Base-by-base conservation (phyloP, 2,329 filamentous ascomycete genomes). In the Fusarium sp. region DNA sequence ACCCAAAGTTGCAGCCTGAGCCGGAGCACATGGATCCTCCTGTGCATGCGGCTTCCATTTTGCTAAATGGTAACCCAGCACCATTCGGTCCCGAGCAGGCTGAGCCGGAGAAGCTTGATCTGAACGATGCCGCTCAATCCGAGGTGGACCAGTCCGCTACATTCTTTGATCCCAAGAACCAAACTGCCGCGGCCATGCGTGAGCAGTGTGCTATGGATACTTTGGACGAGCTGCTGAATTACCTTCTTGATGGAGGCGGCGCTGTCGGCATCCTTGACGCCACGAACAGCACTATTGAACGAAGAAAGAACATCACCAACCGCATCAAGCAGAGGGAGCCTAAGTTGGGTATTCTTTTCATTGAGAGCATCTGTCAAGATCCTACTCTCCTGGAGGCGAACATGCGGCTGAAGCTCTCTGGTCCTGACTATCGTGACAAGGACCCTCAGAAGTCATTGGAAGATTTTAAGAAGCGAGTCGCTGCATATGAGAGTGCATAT, bases 211-310 rank as follows among this genome's bases (percentile, higher is more conserved):
- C 96, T 10, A 89, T 98, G 81, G 93, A 95, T 58, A 98, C 96
- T 2, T 84, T 98, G 56, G 94, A 99, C 77, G 96, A 99, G 79
- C 86, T 98, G 14, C 83, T 99, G 51, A 92, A 97, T 76, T 99
- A 97, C 81, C 91, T 99, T 16, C 86, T 98, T 38, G 86, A 91
- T 30, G 87, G 91, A 60, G 94, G 92, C 33, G 96, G 96, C 51
- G 93, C 95, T 35, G 94, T 98, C 15, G 96, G 96, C 41, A 98
- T 99, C 71, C 89, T 99, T 18, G 96, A 99, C 82, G 96, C 96
- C 13, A 99, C 96, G 13, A 99, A 99, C 84, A 98, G 95, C 84
- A 99, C 96, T 1, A 88, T 97, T 55, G 89, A 94, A 71, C 92
- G 96, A 41, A 90, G 96, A 55, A 91, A 95, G 82, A 88, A 93